Conservation (phyloP, 179 eudicot genomes). For the Heliamphora ciliata region DNA sequence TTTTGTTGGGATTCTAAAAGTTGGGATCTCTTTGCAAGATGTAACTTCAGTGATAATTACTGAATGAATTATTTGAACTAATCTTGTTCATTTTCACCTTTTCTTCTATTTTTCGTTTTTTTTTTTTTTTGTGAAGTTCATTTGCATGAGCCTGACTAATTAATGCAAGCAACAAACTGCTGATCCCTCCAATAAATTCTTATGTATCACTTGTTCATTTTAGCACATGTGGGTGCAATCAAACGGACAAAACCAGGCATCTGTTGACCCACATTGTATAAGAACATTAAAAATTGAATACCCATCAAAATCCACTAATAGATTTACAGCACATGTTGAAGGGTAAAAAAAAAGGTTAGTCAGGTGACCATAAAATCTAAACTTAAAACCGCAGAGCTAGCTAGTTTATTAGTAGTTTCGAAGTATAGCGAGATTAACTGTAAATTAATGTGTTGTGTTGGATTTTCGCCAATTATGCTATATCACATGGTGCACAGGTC, state of each 20-base stretch:
- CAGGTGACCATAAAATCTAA: too few species aligned
- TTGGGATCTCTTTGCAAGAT: constrained; percentile 22
- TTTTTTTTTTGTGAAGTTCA: background rate
- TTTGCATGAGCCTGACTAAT: background rate
- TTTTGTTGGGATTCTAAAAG: constrained; percentile 21
- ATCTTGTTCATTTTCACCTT: constrained; percentile 7
- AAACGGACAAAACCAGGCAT: background rate
- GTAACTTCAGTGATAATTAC: constrained; percentile 15
- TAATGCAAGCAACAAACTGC: background rate
- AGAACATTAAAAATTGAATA: background rate
- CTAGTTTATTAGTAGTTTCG: too few species aligned
- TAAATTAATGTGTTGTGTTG: too few species aligned
- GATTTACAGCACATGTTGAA: background rate
- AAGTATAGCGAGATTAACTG: too few species aligned
- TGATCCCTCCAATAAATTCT: background rate
- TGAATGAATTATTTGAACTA: constrained; percentile 14
- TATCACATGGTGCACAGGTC: too few species aligned
- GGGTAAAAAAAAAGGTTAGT: too few species aligned
- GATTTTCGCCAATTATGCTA: too few species aligned
- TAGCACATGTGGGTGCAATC: background rate
- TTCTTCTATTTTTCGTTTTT: background rate
- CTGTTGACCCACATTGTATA: background rate
- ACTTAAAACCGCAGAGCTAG: too few species aligned
- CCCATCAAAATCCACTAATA: background rate
- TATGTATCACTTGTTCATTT: background rate